These are phyloP conservation scores for Heritiera littoralis DNA, from an alignment of 345 rosid genomes.

Conservation along the genomic window DNA sequence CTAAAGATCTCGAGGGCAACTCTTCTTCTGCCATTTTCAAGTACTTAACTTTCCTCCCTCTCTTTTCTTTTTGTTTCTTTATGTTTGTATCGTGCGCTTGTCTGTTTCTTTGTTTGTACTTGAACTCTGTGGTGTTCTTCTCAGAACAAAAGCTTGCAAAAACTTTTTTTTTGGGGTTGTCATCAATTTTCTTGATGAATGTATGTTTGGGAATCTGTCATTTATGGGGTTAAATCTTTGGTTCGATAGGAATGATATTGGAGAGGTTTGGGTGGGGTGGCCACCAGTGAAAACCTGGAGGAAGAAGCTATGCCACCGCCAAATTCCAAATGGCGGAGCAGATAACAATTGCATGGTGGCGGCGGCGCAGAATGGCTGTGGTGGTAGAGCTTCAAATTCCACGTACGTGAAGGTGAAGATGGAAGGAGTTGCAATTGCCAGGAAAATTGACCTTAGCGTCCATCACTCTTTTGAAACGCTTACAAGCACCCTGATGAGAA, in stretches of 20 bases:
- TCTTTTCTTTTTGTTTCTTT: neutral
- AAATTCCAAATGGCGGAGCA: neutral
- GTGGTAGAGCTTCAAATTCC: slow-evolving; percentile 1
- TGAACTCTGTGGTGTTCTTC: neutral
- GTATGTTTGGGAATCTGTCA: neutral
- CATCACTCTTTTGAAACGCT: slow-evolving; percentile 11
- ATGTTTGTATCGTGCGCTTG: neutral
- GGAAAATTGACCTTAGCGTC: slow-evolving; percentile 14
- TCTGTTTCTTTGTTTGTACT: slow-evolving; percentile 3
- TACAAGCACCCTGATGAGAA: slow-evolving; percentile 3
- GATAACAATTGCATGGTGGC: neutral
- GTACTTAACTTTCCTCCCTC: slow-evolving; percentile 1
- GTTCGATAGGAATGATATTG: neutral
- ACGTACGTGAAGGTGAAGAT: slow-evolving; percentile 15
- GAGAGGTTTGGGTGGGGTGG: slow-evolving; percentile 18
- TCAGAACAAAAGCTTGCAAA: neutral
- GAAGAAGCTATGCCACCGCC: neutral
- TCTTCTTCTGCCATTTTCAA: slow-evolving; percentile 19
- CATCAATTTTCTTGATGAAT: neutral
- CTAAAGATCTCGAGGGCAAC: neutral
- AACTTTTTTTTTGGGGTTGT: neutral
- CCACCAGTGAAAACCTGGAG: slow-evolving; percentile 14
- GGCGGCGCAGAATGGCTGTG: neutral
- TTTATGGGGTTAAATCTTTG: neutral
- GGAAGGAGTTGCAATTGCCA: slow-evolving; percentile 19